Evolutionary conservation across 331 rosid species (phyloP).

Genomic region (Erythrophleum ivorense): DNA sequence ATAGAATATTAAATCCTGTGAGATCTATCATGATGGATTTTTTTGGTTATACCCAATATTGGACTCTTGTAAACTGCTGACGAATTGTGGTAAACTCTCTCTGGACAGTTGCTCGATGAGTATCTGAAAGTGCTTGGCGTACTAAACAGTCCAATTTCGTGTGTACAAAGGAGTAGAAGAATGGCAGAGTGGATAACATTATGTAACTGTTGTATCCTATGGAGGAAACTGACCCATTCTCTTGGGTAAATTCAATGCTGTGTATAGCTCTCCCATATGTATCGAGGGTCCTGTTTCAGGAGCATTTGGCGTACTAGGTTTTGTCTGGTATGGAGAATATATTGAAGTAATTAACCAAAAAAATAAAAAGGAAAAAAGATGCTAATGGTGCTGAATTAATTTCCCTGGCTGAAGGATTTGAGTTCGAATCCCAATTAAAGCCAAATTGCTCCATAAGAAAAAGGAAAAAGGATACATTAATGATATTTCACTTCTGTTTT

Average conservation of each 20-base stretch:
- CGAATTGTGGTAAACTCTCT: conserved; percentile 34
- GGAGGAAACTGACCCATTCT: conserved; percentile 18
- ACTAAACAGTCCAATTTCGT: conserved; percentile 44
- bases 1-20: background rate
- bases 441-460: no score
- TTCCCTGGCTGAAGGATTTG: no score
- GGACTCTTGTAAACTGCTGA: conserved; percentile 38
- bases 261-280: conserved; percentile 14
- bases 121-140: conserved; percentile 16
- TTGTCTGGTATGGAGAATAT: background rate
- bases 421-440: no score
- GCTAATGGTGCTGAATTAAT: no score
- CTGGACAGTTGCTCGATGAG: conserved; percentile 37
- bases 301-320: conserved; percentile 11
- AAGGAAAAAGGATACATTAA: background rate
- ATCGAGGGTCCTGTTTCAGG: conserved; percentile 19
- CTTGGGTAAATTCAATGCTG: conserved; percentile 18
- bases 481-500: background rate
- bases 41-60: background rate
- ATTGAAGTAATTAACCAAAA: background rate
- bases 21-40: background rate
- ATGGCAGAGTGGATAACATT: conserved; percentile 23
- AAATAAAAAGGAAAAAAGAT: no score
- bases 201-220: conserved; percentile 7
- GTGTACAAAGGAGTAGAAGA: conserved; percentile 42